Conservation (phyloP, 768 basidiomycete genomes). For the Lactifluus subvellereus region DNA sequence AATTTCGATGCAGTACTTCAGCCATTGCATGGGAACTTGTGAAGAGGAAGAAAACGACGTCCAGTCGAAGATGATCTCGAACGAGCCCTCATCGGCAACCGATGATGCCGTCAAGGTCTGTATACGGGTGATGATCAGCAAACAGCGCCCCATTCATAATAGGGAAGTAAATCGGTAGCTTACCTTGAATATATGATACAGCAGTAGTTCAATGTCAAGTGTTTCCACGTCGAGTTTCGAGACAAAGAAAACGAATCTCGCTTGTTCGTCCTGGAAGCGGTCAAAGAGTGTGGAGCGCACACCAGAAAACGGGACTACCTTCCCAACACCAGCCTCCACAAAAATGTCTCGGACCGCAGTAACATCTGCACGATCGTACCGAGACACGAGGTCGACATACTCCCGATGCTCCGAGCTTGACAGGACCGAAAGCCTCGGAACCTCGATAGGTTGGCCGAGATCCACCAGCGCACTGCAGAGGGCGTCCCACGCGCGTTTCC, state of each 20-base stretch:
- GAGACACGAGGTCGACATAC: constrained; percentile 61
- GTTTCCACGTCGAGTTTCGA: constrained; percentile 73
- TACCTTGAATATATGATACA: constrained; percentile 76
- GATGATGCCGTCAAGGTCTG: constrained; percentile 49
- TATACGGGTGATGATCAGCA: not conserved
- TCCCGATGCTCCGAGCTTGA: constrained; percentile 51
- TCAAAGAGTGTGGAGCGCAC: not conserved
- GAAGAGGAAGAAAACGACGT: constrained; percentile 70
- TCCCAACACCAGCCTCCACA: constrained; percentile 43
- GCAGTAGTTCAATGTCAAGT: constrained; percentile 69
- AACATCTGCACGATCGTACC: constrained; percentile 54
- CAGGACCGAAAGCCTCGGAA: constrained; percentile 51
- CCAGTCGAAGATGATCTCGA: constrained; percentile 77
- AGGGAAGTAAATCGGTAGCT: constrained; percentile 13
- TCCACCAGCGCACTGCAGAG: constrained; percentile 78
- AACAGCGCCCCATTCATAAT: not conserved
- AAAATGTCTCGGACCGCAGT: constrained; percentile 65
- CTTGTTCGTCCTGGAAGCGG: constrained; percentile 34
- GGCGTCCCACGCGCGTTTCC: constrained; percentile 80
- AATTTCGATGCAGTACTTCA: constrained; percentile 71
- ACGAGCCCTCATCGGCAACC: constrained; percentile 43
- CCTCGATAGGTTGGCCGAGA: constrained; percentile 61
- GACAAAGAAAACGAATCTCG: constrained; percentile 58
- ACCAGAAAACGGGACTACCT: constrained; percentile 33
- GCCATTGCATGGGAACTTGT: constrained; percentile 75